Evolutionary conservation across 176 grass and related monocot species (phyloP).

Genomic region (Triticum dicoccoides): DNA sequence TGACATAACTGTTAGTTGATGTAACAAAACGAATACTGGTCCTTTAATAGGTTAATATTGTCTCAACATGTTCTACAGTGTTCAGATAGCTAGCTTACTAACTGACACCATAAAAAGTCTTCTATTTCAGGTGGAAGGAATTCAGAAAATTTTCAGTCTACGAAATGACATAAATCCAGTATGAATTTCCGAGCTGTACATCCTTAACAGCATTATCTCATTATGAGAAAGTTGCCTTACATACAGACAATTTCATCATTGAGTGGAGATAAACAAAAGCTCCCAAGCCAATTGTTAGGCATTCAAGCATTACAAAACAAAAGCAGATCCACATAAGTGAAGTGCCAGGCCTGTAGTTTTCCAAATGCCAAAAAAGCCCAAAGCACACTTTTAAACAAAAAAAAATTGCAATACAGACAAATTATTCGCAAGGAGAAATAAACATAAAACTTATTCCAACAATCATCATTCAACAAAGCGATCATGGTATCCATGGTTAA

Average conservation of each 20-base stretch:
- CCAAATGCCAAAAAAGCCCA: background rate
- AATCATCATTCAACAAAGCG: background rate
- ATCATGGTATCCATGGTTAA: background rate
- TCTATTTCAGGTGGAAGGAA: too few species aligned
- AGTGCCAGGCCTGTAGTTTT: too few species aligned
- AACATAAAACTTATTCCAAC: background rate
- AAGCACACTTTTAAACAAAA: background rate
- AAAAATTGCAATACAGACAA: background rate
- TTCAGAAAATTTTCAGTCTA: too few species aligned
- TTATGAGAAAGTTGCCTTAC: background rate
- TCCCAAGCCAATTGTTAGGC: too few species aligned
- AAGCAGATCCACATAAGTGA: too few species aligned
- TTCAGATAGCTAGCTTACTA: too few species aligned
- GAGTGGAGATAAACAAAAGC: too few species aligned
- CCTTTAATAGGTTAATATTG: background rate
- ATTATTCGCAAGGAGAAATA: background rate
- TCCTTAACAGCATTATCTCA: background rate
- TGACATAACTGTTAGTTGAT: background rate
- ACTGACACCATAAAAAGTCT: too few species aligned
- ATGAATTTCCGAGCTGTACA: background rate
- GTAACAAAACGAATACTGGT: background rate
- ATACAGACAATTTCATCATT: background rate
- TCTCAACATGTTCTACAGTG: background rate
- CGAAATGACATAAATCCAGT: background rate
- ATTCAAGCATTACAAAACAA: background rate